Base-by-base conservation (phyloP, 2,329 filamentous ascomycete genomes). In the Alternaria burnsii region DNA sequence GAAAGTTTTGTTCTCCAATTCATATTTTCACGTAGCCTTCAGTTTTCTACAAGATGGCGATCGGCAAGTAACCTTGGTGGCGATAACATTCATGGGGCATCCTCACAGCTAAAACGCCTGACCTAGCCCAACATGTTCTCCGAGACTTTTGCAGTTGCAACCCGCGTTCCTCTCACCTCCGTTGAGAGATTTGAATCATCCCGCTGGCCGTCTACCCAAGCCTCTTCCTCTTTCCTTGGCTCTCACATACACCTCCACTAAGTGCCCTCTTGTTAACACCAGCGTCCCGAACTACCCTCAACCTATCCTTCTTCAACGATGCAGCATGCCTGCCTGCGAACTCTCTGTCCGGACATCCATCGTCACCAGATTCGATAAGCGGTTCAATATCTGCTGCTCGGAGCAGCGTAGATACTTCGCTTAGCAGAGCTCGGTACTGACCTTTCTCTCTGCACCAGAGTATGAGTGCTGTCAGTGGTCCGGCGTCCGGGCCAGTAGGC, bases 401-500 rank as follows among this genome's bases (percentile, higher is more conserved):
- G 0, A 71, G 26, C 5, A 70, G 24, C 2, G 0, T 32, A 0
- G 67, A 55, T 0, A 67, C 61, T 0, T 71, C 58, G 24, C 62
- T 65, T 1, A 71, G 54, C 48, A 71, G 41, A 1, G 34, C 20
- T 1, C 41, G 26, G 36, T 64, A 55, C 0, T 52, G 38, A 1
- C 26, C 32, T 0, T 68, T 38, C 3, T 63, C 38, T 8, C 54
- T 48, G 12, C 59, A 66, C 65, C 63, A 68, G 5, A 42, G 26
- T 11, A 71, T 70, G 0, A 70, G 20, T 0, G 41, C 36, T 0
- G 69, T 71, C 20, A 71, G 32, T 1, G 69, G 68, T 0, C 69
- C 68, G 1, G 68, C 68, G 46, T 71, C 67, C 0, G 22, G 1
- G 4, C 65, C 68, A 1, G 58, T 41, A 2, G 69, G 69, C 8